phyloP scores from a whole-genome alignment of 1,139 yeast species.

The Blastobotrys raffinosifermentans region DNA sequence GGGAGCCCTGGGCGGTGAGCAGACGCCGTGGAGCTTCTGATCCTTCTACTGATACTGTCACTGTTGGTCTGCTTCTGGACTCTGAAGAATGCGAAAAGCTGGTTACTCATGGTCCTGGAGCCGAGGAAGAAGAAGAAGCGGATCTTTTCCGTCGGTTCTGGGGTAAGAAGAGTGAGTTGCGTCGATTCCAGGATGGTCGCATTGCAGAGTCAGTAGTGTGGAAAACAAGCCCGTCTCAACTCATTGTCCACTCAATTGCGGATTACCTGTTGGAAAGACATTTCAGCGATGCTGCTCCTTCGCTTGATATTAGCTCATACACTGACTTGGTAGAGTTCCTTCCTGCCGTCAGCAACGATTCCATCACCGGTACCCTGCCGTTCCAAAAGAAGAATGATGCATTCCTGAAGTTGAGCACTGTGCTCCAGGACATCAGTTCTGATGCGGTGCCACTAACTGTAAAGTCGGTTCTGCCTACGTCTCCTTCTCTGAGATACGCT shows the following conservation, averaged over 20 bases:
- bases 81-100: slow-evolving; percentile 70
- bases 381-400: slow-evolving; percentile 56
- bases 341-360: slow-evolving; percentile 45
- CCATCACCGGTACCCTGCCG: slow-evolving; percentile 46
- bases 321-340: slow-evolving; percentile 31
- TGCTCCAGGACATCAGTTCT: slow-evolving; percentile 39
- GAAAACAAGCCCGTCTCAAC: slow-evolving; percentile 50
- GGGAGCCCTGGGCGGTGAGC: slow-evolving; percentile 39
- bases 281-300: slow-evolving; percentile 38
- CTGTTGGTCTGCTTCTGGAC: slow-evolving; percentile 64
- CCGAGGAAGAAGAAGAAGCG: slow-evolving; percentile 52
- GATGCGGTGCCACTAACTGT: slow-evolving; percentile 58
- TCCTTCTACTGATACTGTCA: slow-evolving; percentile 28
- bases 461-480: slow-evolving; percentile 60
- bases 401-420: slow-evolving; percentile 60
- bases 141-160: slow-evolving; percentile 72
- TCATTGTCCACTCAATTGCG: slow-evolving; percentile 61
- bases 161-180: slow-evolving; percentile 80
- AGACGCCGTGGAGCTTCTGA: slow-evolving; percentile 50
- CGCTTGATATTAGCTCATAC: slow-evolving; percentile 14
- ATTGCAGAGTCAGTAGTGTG: slow-evolving; percentile 89
- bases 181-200: slow-evolving; percentile 82
- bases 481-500: slow-evolving; percentile 68
- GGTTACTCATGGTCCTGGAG: slow-evolving; percentile 79
- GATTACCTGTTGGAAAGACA: slow-evolving; percentile 61